Conservation (phyloP, 306 rosid genomes). For the Castanea crenata region DNA sequence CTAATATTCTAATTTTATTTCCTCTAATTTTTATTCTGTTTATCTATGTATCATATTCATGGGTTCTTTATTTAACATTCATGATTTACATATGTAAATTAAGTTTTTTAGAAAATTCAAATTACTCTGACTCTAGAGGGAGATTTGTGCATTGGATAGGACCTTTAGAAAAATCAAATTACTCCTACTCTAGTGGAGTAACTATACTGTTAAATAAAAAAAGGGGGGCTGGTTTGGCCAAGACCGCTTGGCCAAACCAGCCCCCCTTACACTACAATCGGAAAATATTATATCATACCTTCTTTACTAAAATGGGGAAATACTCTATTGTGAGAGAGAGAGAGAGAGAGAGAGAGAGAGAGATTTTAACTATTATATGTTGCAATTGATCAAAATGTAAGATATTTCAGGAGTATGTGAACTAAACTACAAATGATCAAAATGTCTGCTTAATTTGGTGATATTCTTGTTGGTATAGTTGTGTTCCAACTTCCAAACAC, state of each 20-base stretch:
- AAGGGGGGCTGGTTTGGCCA: slow-evolving; percentile 47
- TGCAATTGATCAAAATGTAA: background rate
- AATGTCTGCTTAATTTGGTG: background rate
- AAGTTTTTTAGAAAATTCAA: background rate
- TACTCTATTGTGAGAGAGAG: background rate
- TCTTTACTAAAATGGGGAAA: background rate
- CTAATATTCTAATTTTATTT: background rate
- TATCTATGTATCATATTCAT: background rate
- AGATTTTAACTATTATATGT: background rate
- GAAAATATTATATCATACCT: background rate
- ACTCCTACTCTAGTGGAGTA: background rate
- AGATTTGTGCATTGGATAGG: background rate
- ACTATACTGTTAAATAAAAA: slow-evolving; percentile 16
- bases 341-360: background rate
- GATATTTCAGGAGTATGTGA: background rate
- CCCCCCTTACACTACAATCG: slow-evolving; percentile 34
- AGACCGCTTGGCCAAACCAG: slow-evolving; percentile 43
- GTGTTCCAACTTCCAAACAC: no score
- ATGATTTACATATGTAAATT: background rate
- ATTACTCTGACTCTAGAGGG: background rate
- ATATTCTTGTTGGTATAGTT: background rate
- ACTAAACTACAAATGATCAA: background rate
- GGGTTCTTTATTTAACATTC: background rate
- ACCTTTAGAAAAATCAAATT: background rate
- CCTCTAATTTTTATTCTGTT: background rate